A percentile compares a stretch with the other conserved stretches of the same genome.
Conservation (phyloP, 441 rosid species). For the Aleurites moluccanus region DNA sequence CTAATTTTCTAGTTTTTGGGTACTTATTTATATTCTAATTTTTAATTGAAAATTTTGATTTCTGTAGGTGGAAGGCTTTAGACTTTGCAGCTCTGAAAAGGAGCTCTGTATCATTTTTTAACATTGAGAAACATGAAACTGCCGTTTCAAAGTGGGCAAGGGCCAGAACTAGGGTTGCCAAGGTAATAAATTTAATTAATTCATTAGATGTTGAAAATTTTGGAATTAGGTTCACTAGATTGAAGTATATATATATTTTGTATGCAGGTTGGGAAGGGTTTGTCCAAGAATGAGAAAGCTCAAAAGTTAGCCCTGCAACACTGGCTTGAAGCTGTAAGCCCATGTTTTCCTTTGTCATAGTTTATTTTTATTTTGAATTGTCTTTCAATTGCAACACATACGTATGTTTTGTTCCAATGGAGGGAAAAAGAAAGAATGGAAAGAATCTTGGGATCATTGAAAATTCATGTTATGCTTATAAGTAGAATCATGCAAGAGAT, state of each 20-base stretch:
- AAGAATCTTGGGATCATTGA: background rate
- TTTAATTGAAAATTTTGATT: background rate
- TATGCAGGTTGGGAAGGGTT: constrained; percentile 63
- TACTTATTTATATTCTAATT: background rate
- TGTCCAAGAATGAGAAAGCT: constrained; percentile 64
- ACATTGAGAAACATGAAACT: constrained; percentile 64
- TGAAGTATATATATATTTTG: too few relatives aligned
- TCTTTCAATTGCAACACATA: background rate
- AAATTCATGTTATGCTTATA: background rate
- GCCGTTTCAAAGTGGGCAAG: constrained; percentile 71
- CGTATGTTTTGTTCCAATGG: background rate
- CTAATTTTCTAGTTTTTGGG: background rate
- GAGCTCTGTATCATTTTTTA: constrained; percentile 65
- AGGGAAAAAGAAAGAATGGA: background rate
- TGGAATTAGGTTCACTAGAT: background rate
- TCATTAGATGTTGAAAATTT: background rate
- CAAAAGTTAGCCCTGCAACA: constrained; percentile 71
- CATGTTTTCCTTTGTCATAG: background rate
- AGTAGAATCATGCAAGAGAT: background rate
- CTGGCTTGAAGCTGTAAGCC: constrained; percentile 80
- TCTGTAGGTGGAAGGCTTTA: constrained; percentile 78
- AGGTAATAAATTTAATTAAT: constrained; percentile 36
- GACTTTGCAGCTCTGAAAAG: constrained; percentile 68
- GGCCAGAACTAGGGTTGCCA: constrained; percentile 72
- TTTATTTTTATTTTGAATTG: background rate